phyloP scores from a whole-genome alignment of 352 stramenopile genomes.

The Globisporangium polare region DNA sequence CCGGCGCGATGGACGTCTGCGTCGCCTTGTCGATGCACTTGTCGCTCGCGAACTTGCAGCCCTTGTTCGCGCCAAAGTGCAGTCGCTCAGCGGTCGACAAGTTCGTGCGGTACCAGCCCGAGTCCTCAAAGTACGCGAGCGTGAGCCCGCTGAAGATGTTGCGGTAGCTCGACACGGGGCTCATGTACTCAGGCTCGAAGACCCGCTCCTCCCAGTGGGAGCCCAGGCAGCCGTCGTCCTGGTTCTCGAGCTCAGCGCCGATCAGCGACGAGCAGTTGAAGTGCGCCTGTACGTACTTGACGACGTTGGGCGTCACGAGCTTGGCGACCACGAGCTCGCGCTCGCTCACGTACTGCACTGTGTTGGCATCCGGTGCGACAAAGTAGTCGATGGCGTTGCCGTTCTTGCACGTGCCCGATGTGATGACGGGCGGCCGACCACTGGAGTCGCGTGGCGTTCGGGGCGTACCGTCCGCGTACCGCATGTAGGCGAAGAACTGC shows the following conservation, averaged over 20 bases:
- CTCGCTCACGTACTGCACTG: slow-evolving; percentile 53
- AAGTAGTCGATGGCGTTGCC: slow-evolving; percentile 42
- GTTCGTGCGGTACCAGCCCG: slow-evolving; percentile 77
- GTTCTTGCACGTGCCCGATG: slow-evolving; percentile 41
- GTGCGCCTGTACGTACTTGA: slow-evolving; percentile 52
- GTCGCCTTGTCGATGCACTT: slow-evolving; percentile 65
- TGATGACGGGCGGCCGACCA: slow-evolving; percentile 27
- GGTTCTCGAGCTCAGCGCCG: slow-evolving; percentile 76
- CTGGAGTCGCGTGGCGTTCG: slow-evolving; percentile 50
- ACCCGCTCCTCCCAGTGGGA: slow-evolving; percentile 85
- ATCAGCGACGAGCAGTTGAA: slow-evolving; percentile 57
- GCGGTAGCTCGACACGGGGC: slow-evolving; percentile 64
- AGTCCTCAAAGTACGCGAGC: slow-evolving; percentile 81
- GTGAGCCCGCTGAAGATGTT: slow-evolving; percentile 73
- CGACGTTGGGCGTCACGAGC: slow-evolving; percentile 63
- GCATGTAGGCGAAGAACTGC: slow-evolving; percentile 76
- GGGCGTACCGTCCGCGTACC: slow-evolving; percentile 55
- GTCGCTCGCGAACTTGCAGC: slow-evolving; percentile 59
- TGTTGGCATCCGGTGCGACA: slow-evolving; percentile 30
- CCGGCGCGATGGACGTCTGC: slow-evolving; percentile 28
- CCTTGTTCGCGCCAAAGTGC: slow-evolving; percentile 60
- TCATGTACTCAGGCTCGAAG: slow-evolving; percentile 84
- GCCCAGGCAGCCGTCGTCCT: slow-evolving; percentile 66
- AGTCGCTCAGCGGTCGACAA: slow-evolving; percentile 40
- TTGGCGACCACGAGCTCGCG: slow-evolving; percentile 54